Conservation (phyloP, 2,329 filamentous ascomycete genomes). For the Trichothecium roseum region DNA sequence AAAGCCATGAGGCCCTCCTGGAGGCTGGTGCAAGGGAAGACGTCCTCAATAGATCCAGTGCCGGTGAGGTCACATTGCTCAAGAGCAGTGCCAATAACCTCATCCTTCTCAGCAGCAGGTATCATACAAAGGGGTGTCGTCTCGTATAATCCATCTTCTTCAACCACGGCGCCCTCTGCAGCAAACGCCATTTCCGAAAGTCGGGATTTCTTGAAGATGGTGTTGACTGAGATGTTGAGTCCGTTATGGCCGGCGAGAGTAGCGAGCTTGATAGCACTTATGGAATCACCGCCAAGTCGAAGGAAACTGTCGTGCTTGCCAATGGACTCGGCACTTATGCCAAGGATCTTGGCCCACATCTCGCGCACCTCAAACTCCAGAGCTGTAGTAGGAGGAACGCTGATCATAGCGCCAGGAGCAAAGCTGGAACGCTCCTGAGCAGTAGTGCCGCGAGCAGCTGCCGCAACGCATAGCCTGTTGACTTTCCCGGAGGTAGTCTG, state of each 20-base stretch:
- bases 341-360: conserved; percentile 4
- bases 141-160: not conserved
- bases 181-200: conserved; percentile 25
- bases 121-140: not conserved
- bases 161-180: not conserved
- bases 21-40: conserved; percentile 28
- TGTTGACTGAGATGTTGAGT: conserved; percentile 1
- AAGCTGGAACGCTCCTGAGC: conserved; percentile 4
- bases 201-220: conserved; percentile 4
- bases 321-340: conserved; percentile 3
- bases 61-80: not conserved
- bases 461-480: conserved; percentile 3
- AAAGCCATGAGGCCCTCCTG: conserved; percentile 29
- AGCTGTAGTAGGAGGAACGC: conserved; percentile 8
- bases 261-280: conserved; percentile 10
- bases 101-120: not conserved
- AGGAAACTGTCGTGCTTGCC: conserved; percentile 8
- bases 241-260: not conserved
- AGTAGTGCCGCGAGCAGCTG: conserved; percentile 7
- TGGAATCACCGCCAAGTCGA: conserved; percentile 11
- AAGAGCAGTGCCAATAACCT: not conserved
- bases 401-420: conserved; percentile 1
- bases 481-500: conserved; percentile 7
- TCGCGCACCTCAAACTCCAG: conserved; percentile 3
- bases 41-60: conserved; percentile 13